Base-by-base conservation (phyloP, 164 flowering plant species). In the Vitis riparia region DNA sequence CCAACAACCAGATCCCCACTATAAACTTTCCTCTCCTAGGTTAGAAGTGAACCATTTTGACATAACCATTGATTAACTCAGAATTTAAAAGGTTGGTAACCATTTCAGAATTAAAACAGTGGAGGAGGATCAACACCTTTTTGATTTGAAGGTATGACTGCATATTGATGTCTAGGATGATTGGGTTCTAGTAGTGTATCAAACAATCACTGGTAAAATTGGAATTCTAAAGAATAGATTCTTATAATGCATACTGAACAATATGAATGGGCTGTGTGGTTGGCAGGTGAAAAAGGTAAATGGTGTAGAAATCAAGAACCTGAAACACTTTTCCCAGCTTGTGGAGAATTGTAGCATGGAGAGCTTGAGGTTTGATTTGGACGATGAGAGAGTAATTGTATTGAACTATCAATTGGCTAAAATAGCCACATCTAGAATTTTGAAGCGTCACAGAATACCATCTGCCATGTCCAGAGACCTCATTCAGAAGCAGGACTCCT, bases 361-460 rank as follows among this genome's bases (percentile, higher is more conserved):
- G 71, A 83, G 68, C 71, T 67, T 94, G 74, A 82, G 97, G 78
- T 78, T 94, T 76, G 98, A 94, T 84, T 80, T 94, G 80, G 98
- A 94, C 27, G 97, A 94, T 61, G 97, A 89, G 19, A 87, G 95
- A 67, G 97, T 92, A 8, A 68, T 91, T 69, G 91, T 78, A 11
- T 81, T 94, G 82, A 82, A 91, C 72, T 87, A 85, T 72, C 23
- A 71, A 3, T 67, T 27, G 63, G 98, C 97, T 14, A 91, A 79
- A 78, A 63, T 83, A 27, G 97, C 98, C 67, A 91, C 95, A 29
- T 85, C 89, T 44, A 86, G 78, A 32, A 94, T 92, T 64, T 74
- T 94, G 75, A 86, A 79, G 82, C 91, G 92, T 15, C 92, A 91
- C 66, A 87, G 95, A 77, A 92, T 94, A 85, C 92, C 97, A 67